Evolutionary conservation across 352 stramenopile genomes (phyloP), one percentile per base, ranked within the genome.

Genomic region (Albugo laibachii): DNA sequence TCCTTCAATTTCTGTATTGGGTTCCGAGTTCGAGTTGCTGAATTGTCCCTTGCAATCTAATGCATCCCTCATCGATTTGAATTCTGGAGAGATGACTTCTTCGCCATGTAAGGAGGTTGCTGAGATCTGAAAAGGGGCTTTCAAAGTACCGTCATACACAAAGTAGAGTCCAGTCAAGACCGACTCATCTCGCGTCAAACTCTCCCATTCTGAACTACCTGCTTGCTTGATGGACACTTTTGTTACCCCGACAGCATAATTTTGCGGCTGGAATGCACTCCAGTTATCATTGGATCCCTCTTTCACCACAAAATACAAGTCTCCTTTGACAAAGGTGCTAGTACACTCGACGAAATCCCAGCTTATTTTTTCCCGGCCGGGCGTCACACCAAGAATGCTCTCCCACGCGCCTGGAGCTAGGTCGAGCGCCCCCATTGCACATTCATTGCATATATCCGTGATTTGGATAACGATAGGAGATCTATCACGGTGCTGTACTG

Each of bases 341-440:
- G 48, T 36, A 36, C 48, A 53, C n/a, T 53, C 48, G 3, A 53
- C 48, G 24, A 53, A 53, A 13, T 41, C 47, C 48, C 48, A 53
- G 12, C 40, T 36, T 34, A 53, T 53, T 20, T 11, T 35, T 20
- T 53, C 39, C 13, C 48, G 36, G 8, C 39, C 48, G 13, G 48
- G 38, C 5, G 13, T 5, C 13, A 41, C 41, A 41, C 48, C 39
- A 15, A 39, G 41, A 20, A 48, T 21, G n/a, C 40, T 36, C 15
- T 18, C 13, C 31, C 48, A 53, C 14, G 39, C 48, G n/a, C 41
- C 48, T 8, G 48, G 16, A 15, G 48, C 48, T 19, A 53, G 48
- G 48, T 48, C 48, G 10, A 53, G 10, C 16, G 47, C 48, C 13
- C 48, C 48, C 13, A 47, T 35, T 14, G 41, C 47, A 43, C 48